Conservation (phyloP, 75 land plant genomes). For the Azolla pinnata region DNA sequence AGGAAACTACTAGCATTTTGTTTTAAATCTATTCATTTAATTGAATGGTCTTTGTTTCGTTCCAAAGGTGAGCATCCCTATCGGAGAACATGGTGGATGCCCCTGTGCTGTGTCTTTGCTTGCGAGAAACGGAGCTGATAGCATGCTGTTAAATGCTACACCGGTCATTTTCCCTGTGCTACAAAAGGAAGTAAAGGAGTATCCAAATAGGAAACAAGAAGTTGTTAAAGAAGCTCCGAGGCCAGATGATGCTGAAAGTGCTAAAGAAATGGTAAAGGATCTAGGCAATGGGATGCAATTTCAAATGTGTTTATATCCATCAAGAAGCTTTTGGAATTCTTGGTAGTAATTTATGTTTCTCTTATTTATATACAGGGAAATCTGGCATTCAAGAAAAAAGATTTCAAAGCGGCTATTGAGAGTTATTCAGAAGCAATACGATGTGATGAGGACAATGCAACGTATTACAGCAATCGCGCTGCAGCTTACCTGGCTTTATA, state of each 20-base stretch:
- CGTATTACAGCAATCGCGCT: conserved; percentile 75
- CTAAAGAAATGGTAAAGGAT: conserved; percentile 64
- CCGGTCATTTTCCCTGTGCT: conserved; percentile 36
- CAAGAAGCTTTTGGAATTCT: neutral
- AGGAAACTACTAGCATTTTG: too few relatives aligned
- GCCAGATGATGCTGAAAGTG: conserved; percentile 54
- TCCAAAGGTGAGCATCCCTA: conserved; percentile 75
- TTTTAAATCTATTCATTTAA: too few relatives aligned
- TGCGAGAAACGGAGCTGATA: conserved; percentile 76
- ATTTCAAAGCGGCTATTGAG: conserved; percentile 72
- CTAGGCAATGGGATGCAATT: neutral
- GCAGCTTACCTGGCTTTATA: conserved; percentile 66
- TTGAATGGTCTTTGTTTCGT: conserved; percentile 4
- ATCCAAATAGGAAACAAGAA: conserved; percentile 18
- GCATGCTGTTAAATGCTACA: conserved; percentile 54
- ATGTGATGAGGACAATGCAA: conserved; percentile 50
- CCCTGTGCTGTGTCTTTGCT: conserved; percentile 78
- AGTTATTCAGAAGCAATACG: conserved; percentile 79
- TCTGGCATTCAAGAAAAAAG: conserved; percentile 71
- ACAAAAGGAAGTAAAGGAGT: conserved; percentile 42
- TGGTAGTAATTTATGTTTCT: neutral
- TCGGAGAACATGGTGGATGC: conserved; percentile 51
- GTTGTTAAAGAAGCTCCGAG: conserved; percentile 14
- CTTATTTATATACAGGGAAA: conserved; percentile 47
- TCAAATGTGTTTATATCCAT: neutral